A percentile compares a stretch with the other conserved stretches of the same genome.
These are phyloP conservation scores for Echites panduratus DNA, from an alignment of 257 asterid genomes.

Conservation along the genomic window DNA sequence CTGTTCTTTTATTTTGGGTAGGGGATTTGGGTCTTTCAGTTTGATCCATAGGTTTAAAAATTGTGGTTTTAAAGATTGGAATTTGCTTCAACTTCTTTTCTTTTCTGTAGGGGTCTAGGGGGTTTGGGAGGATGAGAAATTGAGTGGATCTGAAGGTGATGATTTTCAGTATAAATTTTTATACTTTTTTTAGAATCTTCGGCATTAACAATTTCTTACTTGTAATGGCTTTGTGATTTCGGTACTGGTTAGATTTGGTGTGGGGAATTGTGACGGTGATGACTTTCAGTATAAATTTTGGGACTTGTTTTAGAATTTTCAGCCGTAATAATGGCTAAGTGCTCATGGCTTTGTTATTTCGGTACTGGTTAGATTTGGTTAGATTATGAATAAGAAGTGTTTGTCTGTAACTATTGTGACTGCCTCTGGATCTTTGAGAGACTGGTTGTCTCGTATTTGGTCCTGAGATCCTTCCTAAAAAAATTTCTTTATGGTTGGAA, in stretches of 20 bases:
- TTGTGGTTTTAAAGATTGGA: background rate
- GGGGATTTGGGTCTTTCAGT: background rate
- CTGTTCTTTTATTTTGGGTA: conserved; percentile 6
- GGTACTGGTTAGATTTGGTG: background rate
- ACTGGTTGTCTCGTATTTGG: background rate
- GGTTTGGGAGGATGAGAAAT: background rate
- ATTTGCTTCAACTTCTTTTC: background rate
- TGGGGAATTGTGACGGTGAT: background rate
- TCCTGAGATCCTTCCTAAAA: no score
- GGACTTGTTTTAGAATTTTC: background rate
- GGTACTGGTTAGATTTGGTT: background rate
- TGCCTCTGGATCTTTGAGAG: background rate
- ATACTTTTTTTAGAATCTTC: background rate
- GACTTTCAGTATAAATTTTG: background rate
- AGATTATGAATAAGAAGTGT: background rate
- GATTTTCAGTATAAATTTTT: background rate
- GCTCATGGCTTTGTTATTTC: background rate
- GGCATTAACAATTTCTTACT: background rate
- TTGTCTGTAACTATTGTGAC: background rate
- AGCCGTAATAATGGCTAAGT: background rate
- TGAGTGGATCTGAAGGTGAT: conserved; percentile 15
- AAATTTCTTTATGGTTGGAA: background rate
- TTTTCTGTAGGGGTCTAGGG: conserved; percentile 11
- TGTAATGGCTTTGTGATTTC: background rate
- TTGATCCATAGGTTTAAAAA: background rate